Conservation (phyloP, 306 rosid genomes). For the Dryas octopetala region DNA sequence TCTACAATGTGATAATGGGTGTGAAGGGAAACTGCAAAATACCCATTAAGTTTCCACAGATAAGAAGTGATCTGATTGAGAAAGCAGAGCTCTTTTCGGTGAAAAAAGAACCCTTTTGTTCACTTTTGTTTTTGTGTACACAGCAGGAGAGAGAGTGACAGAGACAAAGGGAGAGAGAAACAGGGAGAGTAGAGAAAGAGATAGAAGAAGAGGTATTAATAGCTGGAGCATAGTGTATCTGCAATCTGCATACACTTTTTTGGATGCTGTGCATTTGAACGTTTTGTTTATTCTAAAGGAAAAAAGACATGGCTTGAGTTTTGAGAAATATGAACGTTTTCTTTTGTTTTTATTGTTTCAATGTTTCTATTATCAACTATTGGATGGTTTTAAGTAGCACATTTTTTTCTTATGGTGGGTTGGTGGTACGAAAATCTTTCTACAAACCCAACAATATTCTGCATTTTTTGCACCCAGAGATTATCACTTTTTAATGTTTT, state of each 20-base stretch:
- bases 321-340: constrained; percentile 64
- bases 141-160: neutral
- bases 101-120: constrained; percentile 32
- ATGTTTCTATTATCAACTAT: constrained; percentile 19
- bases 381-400: neutral
- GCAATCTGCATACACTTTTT: constrained; percentile 39
- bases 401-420: no score
- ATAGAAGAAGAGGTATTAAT: constrained; percentile 32
- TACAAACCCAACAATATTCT: no score
- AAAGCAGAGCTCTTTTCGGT: constrained; percentile 47
- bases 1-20: constrained; percentile 14
- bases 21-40: constrained; percentile 30
- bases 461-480: neutral
- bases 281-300: constrained; percentile 37
- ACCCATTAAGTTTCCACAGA: constrained; percentile 23
- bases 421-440: no score
- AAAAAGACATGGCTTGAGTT: neutral
- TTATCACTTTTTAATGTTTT: neutral
- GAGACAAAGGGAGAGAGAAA: constrained; percentile 9
- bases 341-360: constrained; percentile 49
- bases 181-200: constrained; percentile 14
- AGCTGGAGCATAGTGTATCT: constrained; percentile 39
- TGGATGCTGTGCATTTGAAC: constrained; percentile 64
- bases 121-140: constrained; percentile 18
- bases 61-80: constrained; percentile 28